These are phyloP conservation scores for Ganoderma leucocontextum DNA, from an alignment of 1,284 basidiomycete genomes.

Conservation along the genomic window DNA sequence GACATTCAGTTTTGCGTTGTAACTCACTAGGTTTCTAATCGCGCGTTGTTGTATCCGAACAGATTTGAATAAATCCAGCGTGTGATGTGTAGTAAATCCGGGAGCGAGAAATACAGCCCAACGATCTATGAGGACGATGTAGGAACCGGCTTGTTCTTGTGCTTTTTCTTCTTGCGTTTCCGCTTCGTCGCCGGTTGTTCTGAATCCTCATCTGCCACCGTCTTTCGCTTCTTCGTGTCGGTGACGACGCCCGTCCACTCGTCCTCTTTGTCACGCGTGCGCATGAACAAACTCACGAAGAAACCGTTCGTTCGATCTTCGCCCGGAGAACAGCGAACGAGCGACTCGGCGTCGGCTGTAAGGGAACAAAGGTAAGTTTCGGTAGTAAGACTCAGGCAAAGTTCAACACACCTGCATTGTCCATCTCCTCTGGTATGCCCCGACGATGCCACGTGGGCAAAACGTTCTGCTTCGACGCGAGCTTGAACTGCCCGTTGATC, in stretches of 20 bases:
- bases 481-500: constrained; percentile 60
- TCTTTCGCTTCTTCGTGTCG: constrained; percentile 19
- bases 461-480: constrained; percentile 73
- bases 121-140: constrained; percentile 2
- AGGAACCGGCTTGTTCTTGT: constrained; percentile 19
- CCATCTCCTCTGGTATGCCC: constrained; percentile 73
- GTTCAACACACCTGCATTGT: constrained; percentile 49
- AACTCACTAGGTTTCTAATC: constrained; percentile 30
- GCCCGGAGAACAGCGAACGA: constrained; percentile 86
- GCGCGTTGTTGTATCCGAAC: constrained; percentile 28
- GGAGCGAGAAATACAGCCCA: neutral
- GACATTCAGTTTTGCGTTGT: constrained; percentile 20
- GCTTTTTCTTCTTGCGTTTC: constrained; percentile 38
- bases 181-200: constrained; percentile 23
- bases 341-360: constrained; percentile 66
- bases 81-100: neutral
- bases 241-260: constrained; percentile 10
- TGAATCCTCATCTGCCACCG: constrained; percentile 7
- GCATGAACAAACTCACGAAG: constrained; percentile 89
- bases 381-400: neutral
- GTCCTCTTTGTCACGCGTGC: constrained; percentile 22
- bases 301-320: constrained; percentile 94
- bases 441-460: constrained; percentile 84
- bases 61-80: constrained; percentile 13
- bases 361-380: constrained; percentile 4